A percentile compares a stretch with the other conserved stretches of the same genome.
Evolutionary conservation across 2,329 filamentous ascomycete genomes (phyloP).

Genomic region (Neophaeococcomyces mojaviensis): DNA sequence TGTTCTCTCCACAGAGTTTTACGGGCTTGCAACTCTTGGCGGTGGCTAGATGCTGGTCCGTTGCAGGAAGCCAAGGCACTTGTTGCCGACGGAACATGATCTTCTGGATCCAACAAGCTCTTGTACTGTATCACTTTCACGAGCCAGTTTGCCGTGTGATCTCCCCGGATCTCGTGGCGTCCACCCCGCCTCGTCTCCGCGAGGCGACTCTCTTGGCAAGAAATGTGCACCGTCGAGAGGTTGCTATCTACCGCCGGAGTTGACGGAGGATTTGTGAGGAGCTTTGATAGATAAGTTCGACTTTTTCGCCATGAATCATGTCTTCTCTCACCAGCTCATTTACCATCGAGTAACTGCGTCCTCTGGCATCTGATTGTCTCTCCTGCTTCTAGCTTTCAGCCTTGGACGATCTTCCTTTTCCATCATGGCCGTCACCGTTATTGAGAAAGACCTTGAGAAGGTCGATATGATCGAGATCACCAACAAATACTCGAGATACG

Average conservation of each 20-base stretch:
- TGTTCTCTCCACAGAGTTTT: too few species aligned
- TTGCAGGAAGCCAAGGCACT: neutral
- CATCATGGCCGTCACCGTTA: neutral
- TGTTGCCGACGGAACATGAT: neutral
- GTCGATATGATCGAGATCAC: constrained; percentile 4
- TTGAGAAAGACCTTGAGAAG: constrained; percentile 8
- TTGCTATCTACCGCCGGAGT: too few species aligned
- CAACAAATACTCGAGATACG: constrained; percentile 3
- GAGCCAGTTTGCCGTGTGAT: too few species aligned
- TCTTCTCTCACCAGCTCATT: too few species aligned
- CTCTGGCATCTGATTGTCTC: neutral
- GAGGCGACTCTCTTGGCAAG: too few species aligned
- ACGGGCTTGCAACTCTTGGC: neutral
- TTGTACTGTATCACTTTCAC: too few species aligned
- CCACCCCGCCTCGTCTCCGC: too few species aligned
- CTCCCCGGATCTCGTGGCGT: too few species aligned
- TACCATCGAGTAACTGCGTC: neutral
- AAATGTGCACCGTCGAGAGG: too few species aligned
- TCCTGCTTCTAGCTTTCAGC: neutral
- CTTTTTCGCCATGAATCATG: too few species aligned
- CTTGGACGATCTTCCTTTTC: neutral
- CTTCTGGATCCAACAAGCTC: neutral
- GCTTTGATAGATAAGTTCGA: too few species aligned
- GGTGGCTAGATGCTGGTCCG: neutral
- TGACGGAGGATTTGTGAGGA: too few species aligned